Base-by-base conservation (phyloP, 148 eudicot species). In the Chenopodium album region DNA sequence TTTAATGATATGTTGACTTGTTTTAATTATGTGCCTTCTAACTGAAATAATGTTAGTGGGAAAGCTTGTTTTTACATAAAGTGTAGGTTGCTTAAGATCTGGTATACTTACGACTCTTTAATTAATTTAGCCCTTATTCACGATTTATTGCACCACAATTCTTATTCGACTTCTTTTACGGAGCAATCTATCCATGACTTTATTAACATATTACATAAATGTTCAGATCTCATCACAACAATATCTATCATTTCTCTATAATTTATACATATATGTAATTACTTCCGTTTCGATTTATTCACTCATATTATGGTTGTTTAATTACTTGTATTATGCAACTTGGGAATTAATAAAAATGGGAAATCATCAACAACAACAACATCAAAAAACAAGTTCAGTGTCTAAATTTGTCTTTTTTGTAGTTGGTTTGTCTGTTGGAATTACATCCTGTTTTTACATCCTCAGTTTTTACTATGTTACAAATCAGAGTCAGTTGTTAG, bases 11-110 rank as follows among this genome's bases (percentile, higher is more conserved):
- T 2, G 34, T 67, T 67, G 71, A 70, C 73, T 70, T 70, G 44
- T 17, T 70, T 5, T 70, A 48, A 46, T 70, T 6, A 74, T 74
- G 77, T 48, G 77, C 22, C 34, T 23, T 28, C 34, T 47, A 23
- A 73, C 29, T 29, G 37, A 50, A 50, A 74, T 11, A 20, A 50
- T 74, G 4, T 12, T 4, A 74, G 62, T 74, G 9, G 41, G 2
- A 41, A 74, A 74, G 20, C 77, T 50, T 47, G 22, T 26, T 6
- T 50, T 74, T 17, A 28, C 41, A 50, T 7, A 74, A 74, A 74
- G 77, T 50, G 34, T 54, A 74, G 34, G 77, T 74, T 74, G 60
- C 77, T 74, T 74, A 74, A 74, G 77, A 74, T 74, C 77, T 74
- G 63, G 17, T 74, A 3, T 1, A 74, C 31, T 26, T 22, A 8